These are phyloP conservation scores for Dryas alaskensis DNA, from an alignment of 306 rosid species.

Conservation along the genomic window DNA sequence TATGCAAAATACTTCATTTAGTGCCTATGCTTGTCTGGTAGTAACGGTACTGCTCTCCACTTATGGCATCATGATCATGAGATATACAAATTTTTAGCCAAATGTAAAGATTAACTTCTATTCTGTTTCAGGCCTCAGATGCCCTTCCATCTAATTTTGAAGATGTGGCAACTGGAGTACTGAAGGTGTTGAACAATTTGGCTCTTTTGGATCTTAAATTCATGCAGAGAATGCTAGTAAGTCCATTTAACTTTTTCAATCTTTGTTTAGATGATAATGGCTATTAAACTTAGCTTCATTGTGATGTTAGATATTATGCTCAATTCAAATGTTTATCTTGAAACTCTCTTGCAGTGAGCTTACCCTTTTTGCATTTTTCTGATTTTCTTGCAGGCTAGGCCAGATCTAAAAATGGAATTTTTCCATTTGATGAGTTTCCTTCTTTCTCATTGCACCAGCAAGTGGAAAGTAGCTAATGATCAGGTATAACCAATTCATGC, in stretches of 20 bases:
- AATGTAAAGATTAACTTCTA: slow-evolving; percentile 24
- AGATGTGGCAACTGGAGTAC: slow-evolving; percentile 92
- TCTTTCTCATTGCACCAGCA: slow-evolving; percentile 85
- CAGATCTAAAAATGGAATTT: slow-evolving; percentile 95
- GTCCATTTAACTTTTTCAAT: slow-evolving; percentile 33
- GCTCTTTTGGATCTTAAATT: slow-evolving; percentile 87
- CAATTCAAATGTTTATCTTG: background rate
- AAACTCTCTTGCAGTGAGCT: slow-evolving; percentile 13
- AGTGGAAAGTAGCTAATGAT: slow-evolving; percentile 83
- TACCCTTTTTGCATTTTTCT: slow-evolving; percentile 15
- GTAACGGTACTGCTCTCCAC: slow-evolving; percentile 2
- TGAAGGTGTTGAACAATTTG: slow-evolving; percentile 93
- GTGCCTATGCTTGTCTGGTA: background rate
- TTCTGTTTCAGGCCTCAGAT: slow-evolving; percentile 61
- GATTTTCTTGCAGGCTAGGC: slow-evolving; percentile 66
- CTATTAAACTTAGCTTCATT: background rate
- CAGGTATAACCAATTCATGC: slow-evolving; percentile 46
- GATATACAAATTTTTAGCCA: background rate
- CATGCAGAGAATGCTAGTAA: slow-evolving; percentile 86
- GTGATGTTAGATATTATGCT: slow-evolving; percentile 6
- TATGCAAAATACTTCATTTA: background rate
- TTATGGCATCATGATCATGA: background rate
- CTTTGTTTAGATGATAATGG: slow-evolving; percentile 2
- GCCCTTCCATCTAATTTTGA: slow-evolving; percentile 97
- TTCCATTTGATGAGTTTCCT: slow-evolving; percentile 95